A percentile compares a stretch with the other conserved stretches of the same genome.
These are phyloP conservation scores for Neofusicoccum parvum DNA, from an alignment of 2,329 filamentous ascomycete species.

Conservation along the genomic window DNA sequence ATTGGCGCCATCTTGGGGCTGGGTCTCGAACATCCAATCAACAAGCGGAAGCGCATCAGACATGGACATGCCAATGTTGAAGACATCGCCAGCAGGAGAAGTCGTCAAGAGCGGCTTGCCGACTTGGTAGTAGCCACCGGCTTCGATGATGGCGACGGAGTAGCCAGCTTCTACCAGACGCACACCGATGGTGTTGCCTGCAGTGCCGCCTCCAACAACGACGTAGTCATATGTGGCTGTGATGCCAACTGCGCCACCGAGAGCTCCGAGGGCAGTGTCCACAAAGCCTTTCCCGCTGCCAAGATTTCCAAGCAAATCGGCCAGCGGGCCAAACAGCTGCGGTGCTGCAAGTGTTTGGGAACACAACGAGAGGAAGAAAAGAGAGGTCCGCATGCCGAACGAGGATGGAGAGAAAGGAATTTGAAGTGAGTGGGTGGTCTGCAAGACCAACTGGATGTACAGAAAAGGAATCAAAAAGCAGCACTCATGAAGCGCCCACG, in stretches of 20 bases:
- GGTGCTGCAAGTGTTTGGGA: not conserved
- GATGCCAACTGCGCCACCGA: not conserved
- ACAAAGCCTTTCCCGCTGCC: not conserved
- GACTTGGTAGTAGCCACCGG: conserved; percentile 37
- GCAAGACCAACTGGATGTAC: not conserved
- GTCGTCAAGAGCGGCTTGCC: conserved; percentile 27
- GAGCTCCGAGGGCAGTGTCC: not conserved
- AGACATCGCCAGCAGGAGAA: conserved; percentile 29
- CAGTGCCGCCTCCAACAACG: conserved; percentile 33
- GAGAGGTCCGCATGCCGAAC: not conserved
- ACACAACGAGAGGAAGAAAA: not conserved
- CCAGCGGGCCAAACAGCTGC: not conserved
- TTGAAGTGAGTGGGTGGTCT: not conserved
- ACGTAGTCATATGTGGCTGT: conserved; percentile 21
- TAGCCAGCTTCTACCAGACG: conserved; percentile 25
- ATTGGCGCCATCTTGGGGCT: conserved; percentile 29
- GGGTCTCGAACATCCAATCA: conserved; percentile 36
- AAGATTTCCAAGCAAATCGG: not conserved
- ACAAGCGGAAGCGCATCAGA: conserved; percentile 30
- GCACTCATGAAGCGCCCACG: not conserved
- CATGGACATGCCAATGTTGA: conserved; percentile 27
- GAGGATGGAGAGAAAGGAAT: not conserved
- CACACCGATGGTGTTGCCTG: conserved; percentile 28
- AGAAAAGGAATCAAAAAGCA: not conserved
- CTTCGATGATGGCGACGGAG: conserved; percentile 34